Percentiles rank a stretch among this genome's conserved stretches.
phyloP scores from a whole-genome alignment of 2,329 filamentous ascomycete genomes.

The Pseudodiploospora longispora region DNA sequence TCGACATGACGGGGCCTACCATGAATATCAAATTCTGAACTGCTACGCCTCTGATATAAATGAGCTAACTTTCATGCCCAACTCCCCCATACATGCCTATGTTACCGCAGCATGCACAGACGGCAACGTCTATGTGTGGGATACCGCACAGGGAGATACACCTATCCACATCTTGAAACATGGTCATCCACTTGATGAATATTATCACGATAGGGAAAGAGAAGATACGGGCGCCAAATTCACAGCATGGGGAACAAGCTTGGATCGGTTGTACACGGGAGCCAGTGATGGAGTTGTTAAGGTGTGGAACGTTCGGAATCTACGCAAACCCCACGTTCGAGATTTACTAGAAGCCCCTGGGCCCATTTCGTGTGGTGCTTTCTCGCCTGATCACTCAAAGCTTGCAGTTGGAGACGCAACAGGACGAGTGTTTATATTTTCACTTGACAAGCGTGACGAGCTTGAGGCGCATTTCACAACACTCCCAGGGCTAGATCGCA shows the following conservation, averaged over 20 bases:
- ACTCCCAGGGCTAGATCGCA: conserved; percentile 26
- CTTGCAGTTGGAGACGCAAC: conserved; percentile 54
- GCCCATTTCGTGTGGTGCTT: conserved; percentile 50
- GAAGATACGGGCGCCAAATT: conserved; percentile 59
- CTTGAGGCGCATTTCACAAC: conserved; percentile 25
- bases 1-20: conserved; percentile 22
- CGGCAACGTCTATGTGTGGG: conserved; percentile 56
- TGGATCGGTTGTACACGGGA: conserved; percentile 54
- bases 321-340: conserved; percentile 37
- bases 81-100: conserved; percentile 41
- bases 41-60: conserved; percentile 55
- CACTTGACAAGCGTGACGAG: conserved; percentile 37
- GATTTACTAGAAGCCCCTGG: conserved; percentile 46
- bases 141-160: conserved; percentile 46
- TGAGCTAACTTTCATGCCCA: conserved; percentile 51
- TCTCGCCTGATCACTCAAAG: conserved; percentile 47
- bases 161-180: conserved; percentile 50
- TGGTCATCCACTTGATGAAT: conserved; percentile 34
- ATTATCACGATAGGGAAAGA: conserved; percentile 38
- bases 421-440: conserved; percentile 50
- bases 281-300: conserved; percentile 56
- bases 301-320: conserved; percentile 51
- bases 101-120: conserved; percentile 55
- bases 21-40: conserved; percentile 46
- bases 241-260: conserved; percentile 49